phyloP scores from a whole-genome alignment of 768 basidiomycete genomes.

The Podaxis rugospora region DNA sequence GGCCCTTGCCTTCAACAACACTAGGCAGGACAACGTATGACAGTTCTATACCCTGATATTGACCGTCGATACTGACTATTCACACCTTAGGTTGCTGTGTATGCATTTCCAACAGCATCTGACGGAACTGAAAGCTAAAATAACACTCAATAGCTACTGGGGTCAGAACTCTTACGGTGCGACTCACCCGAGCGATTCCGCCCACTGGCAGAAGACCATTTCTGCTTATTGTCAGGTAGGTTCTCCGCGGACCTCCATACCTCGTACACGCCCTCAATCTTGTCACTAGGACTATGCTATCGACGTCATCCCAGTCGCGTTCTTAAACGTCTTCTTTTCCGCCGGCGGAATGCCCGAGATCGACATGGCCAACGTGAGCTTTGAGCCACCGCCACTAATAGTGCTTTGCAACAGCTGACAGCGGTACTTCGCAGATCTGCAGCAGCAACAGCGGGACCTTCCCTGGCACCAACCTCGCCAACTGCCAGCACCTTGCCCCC shows the following conservation, averaged over 20 bases:
- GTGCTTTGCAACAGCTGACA: neutral
- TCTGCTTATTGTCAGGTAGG: constrained; percentile 48
- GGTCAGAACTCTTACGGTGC: constrained; percentile 64
- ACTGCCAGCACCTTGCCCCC: constrained; percentile 51
- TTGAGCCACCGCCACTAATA: neutral
- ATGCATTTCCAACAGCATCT: neutral
- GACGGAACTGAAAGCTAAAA: neutral
- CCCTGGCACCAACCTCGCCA: constrained; percentile 49
- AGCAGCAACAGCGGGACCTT: constrained; percentile 42
- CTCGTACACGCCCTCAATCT: neutral
- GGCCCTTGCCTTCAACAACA: neutral
- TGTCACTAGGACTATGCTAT: constrained; percentile 45
- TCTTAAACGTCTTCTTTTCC: constrained; percentile 58
- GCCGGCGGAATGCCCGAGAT: constrained; percentile 54
- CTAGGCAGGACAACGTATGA: neutral
- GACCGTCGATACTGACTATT: neutral
- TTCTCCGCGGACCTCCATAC: neutral
- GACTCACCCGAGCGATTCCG: constrained; percentile 32
- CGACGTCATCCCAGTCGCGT: constrained; percentile 58
- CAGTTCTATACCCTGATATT: neutral
- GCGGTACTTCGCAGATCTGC: constrained; percentile 38
- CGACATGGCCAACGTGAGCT: constrained; percentile 52
- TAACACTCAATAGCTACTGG: constrained; percentile 34
- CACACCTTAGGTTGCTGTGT: neutral
- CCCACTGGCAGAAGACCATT: constrained; percentile 48